Base-by-base conservation (phyloP, 805 yeast genomes). In the Pichia thaimueangensis region DNA sequence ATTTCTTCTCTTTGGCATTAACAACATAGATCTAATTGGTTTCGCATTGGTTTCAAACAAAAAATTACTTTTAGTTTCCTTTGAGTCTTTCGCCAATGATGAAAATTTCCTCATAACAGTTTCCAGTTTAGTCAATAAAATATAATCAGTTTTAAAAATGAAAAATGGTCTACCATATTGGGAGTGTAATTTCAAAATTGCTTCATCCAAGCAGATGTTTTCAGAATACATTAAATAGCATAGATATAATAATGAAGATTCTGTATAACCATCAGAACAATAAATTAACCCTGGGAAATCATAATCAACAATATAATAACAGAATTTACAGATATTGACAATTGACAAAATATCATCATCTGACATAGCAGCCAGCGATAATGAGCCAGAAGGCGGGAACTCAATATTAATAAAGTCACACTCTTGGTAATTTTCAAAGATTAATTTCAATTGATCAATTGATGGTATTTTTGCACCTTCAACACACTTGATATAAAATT, bases 231-330 rank as follows among this genome's bases (percentile, higher is more conserved):
- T 82, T 44, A 83, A 51, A 53, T 75, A 89, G 43, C 88, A 74
- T 28, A 86, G 64, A 0, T 78, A 74, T 30, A 89, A 61, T n/a
- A 91, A 69, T 5, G 95, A 78, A 39, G 89, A 82, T 56, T 88
- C 96, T 0, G 96, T 86, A 60, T 89, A 91, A 0, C 97, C 97
- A 62, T 91, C 96, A 2, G 85, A 75, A 55, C 96, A 87, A 57
- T 78, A 82, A 9, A 89, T 65, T 46, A 89, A 68, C 0, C 78
- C 65, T 3, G 76, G 71, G 39, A 67, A 60, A 3, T 51, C 34
- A 51, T 56, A 19, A 43, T 52, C 9, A 37, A 69, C 64, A 27
- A 60, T 65, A 30, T 69, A 62, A 46, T 78, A 79, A 15, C 88
- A 63, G 30, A 83, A 63, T 57, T 83, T 85, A 60, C 93, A 80